Conservation (phyloP, 345 rosid genomes). For the Excoecaria agallocha region DNA sequence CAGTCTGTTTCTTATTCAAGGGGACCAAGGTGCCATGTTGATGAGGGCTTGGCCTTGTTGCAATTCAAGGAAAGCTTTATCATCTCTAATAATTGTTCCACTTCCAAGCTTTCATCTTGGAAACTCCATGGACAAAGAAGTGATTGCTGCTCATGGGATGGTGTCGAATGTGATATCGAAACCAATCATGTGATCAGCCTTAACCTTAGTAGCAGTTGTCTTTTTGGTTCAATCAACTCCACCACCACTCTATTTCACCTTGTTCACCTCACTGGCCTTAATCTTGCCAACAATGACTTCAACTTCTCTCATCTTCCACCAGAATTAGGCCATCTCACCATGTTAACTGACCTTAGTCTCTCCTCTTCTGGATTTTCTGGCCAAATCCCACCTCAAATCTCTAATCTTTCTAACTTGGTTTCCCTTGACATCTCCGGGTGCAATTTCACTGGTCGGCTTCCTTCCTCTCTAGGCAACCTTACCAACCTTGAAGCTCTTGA, state of each 20-base stretch:
- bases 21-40: not conserved
- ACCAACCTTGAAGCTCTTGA: not conserved
- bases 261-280: conserved; percentile 16
- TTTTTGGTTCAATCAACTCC: conserved; percentile 22
- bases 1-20: not conserved
- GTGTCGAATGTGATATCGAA: conserved; percentile 3
- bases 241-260: conserved; percentile 19
- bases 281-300: conserved; percentile 16
- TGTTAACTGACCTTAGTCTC: conserved; percentile 18
- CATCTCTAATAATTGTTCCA: not conserved
- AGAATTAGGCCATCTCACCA: conserved; percentile 1
- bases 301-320: conserved; percentile 16
- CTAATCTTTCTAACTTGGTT: not conserved
- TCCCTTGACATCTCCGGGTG: conserved; percentile 6
- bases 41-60: conserved; percentile 4
- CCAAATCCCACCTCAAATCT: conserved; percentile 14
- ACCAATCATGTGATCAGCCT: conserved; percentile 10
- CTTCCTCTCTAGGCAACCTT: not conserved
- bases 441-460: not conserved
- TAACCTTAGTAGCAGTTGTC: conserved; percentile 16
- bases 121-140: not conserved
- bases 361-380: conserved; percentile 1
- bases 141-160: conserved; percentile 26
- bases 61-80: conserved; percentile 12
- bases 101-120: conserved; percentile 10